A percentile compares a stretch with the other conserved stretches of the same genome.
phyloP scores from a whole-genome alignment of 2,329 filamentous ascomycete genomes.

The Penicillium sp. region DNA sequence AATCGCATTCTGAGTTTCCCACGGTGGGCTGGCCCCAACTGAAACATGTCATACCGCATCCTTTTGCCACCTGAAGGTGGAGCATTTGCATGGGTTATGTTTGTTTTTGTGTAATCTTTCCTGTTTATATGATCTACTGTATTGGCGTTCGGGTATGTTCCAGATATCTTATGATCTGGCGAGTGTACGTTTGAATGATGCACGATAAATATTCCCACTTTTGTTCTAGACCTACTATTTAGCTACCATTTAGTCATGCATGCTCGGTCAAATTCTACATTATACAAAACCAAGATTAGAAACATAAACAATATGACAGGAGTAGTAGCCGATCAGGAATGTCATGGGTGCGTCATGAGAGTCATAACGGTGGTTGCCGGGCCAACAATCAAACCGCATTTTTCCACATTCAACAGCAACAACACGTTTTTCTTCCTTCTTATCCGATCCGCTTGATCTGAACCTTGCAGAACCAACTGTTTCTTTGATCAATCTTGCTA shows the following conservation, averaged over 20 bases:
- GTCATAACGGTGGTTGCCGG: slow-evolving; percentile 29
- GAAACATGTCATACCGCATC: not conserved
- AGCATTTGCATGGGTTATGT: not conserved
- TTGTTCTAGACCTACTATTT: slow-evolving; percentile 2
- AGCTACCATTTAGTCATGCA: slow-evolving; percentile 9
- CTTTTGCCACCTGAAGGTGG: not conserved
- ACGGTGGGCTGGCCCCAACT: slow-evolving; percentile 2
- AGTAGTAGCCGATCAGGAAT: slow-evolving; percentile 2
- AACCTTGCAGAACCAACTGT: not conserved
- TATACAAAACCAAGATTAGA: too few species aligned
- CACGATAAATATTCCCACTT: slow-evolving; percentile 11
- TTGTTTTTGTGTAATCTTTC: not conserved
- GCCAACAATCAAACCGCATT: slow-evolving; percentile 40
- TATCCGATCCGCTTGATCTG: slow-evolving; percentile 17
- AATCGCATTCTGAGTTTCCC: not conserved
- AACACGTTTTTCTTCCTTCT: slow-evolving; percentile 25
- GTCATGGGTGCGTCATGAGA: slow-evolving; percentile 3
- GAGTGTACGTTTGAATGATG: slow-evolving; percentile 8
- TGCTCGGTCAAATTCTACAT: not conserved
- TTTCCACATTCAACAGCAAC: slow-evolving; percentile 23
- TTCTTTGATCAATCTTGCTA: not conserved
- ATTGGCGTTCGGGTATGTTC: slow-evolving; percentile 3
- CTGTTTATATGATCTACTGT: not conserved
- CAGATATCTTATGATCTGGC: not conserved
- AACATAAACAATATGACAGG: not conserved